These are phyloP conservation scores for Pecoramyces ruminantium DNA, from an alignment of 192 early-diverging fungal species.

Conservation along the genomic window DNA sequence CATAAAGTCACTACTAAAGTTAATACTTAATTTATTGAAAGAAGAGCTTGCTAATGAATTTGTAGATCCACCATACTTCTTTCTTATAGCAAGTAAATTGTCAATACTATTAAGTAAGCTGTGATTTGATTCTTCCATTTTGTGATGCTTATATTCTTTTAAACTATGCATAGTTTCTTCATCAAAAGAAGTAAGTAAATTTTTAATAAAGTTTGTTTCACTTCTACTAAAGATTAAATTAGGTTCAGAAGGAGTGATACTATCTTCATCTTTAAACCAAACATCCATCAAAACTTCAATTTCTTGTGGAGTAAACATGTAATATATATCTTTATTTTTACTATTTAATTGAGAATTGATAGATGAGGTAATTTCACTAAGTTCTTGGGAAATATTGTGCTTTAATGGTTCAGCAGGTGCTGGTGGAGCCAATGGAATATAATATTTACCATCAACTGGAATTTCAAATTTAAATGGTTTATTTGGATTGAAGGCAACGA, in stretches of 20 bases:
- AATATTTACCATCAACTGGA: too few relatives aligned
- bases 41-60: too few relatives aligned
- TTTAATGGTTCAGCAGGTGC: not conserved
- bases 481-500: too few relatives aligned
- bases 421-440: too few relatives aligned
- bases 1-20: not conserved
- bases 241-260: not conserved
- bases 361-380: not conserved
- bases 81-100: not conserved
- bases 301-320: not conserved
- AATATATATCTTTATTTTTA: not conserved
- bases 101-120: not conserved
- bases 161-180: not conserved
- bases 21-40: too few relatives aligned
- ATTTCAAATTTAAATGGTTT: too few relatives aligned
- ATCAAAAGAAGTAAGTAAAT: not conserved
- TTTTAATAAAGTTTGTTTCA: not conserved
- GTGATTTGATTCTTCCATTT: not conserved
- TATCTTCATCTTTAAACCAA: not conserved
- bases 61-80: too few relatives aligned
- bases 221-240: not conserved
- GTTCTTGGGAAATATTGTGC: not conserved
- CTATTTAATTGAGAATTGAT: not conserved
- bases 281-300: not conserved
- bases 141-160: not conserved